A percentile compares a stretch with the other conserved stretches of the same genome.
phyloP scores from a whole-genome alignment of 2,329 filamentous ascomycete genomes.

The Penicillium occitanis region DNA sequence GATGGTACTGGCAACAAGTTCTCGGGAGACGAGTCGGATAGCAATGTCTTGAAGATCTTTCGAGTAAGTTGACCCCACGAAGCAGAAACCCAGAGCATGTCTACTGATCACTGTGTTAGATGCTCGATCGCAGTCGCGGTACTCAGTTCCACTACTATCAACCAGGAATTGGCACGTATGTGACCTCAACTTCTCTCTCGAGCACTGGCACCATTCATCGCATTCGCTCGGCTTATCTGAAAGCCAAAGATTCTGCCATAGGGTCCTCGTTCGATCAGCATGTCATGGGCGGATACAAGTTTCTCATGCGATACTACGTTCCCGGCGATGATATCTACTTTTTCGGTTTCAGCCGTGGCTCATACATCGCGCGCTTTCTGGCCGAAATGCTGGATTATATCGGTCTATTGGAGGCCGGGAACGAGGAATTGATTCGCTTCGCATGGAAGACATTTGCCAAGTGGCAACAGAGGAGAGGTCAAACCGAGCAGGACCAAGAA shows the following conservation, averaged over 20 bases:
- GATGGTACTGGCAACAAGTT: slow-evolving; percentile 49
- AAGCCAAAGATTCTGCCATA: slow-evolving; percentile 65
- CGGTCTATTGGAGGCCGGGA: slow-evolving; percentile 74
- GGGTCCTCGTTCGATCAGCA: slow-evolving; percentile 79
- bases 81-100: not conserved
- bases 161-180: slow-evolving; percentile 48
- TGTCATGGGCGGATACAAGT: slow-evolving; percentile 79
- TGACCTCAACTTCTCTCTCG: slow-evolving; percentile 37
- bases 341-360: slow-evolving; percentile 71
- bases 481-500: slow-evolving; percentile 30
- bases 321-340: slow-evolving; percentile 63
- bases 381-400: slow-evolving; percentile 85
- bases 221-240: slow-evolving; percentile 55
- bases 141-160: slow-evolving; percentile 47
- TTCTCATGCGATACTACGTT: slow-evolving; percentile 72
- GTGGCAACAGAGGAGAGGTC: slow-evolving; percentile 40
- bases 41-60: slow-evolving; percentile 50
- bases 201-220: slow-evolving; percentile 38
- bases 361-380: slow-evolving; percentile 71
- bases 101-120: slow-evolving; percentile 27
- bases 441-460: slow-evolving; percentile 64
- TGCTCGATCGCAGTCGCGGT: slow-evolving; percentile 43
- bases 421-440: slow-evolving; percentile 81
- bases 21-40: slow-evolving; percentile 45
- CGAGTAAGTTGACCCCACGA: slow-evolving; percentile 32